Base-by-base conservation (phyloP, 768 basidiomycete genomes). In the Obba rivulosa region DNA sequence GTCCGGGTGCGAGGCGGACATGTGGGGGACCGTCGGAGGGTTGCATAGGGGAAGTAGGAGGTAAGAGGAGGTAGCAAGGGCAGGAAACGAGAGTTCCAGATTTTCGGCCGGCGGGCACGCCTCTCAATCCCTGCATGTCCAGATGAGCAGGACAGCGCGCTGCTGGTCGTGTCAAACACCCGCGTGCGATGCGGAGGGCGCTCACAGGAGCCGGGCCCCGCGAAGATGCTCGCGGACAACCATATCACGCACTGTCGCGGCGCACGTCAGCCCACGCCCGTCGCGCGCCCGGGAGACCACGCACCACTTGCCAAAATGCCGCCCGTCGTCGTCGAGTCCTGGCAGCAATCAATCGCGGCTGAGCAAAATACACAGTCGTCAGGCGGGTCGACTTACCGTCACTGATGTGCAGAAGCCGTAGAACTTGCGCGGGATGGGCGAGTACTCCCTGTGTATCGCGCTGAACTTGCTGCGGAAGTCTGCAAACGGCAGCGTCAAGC, bases 321-420 rank as follows among this genome's bases (percentile, higher is more conserved):
- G 8, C 79, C 76, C 14, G 86, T 87, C 7, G 85, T 86, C 5
- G 76, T 74, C 3, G 80, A 80, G 55, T 88, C 85, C 80, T 82
- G 50, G 20, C 18, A 11, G 16, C 8, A 25, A 24, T 34, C 35
- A 13, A 43, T 14, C 11, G 17, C 7, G 7, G 7, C 18, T 48
- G 28, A 41, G 44, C 16, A 28, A 43, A 23, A 18, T 20, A 45
- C 21, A 35, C 24, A 35, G 46, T 5, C n/a, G 18, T 20, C 43
- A 39, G 17, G 42, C 35, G 21, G 14, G 10, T 18, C 28, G 17
- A 56, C 75, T 18, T 55, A 82, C 81, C 35, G 86, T 88, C 24
- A 88, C 83, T 34, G 83, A 84, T 17, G 85, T 88, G 55, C 80
- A 84, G 59, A 85, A 88, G 10, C 81, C 80, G 56, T 88, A 87